Conservation (phyloP, 768 basidiomycete genomes). For the Tephrocybe sp. region DNA sequence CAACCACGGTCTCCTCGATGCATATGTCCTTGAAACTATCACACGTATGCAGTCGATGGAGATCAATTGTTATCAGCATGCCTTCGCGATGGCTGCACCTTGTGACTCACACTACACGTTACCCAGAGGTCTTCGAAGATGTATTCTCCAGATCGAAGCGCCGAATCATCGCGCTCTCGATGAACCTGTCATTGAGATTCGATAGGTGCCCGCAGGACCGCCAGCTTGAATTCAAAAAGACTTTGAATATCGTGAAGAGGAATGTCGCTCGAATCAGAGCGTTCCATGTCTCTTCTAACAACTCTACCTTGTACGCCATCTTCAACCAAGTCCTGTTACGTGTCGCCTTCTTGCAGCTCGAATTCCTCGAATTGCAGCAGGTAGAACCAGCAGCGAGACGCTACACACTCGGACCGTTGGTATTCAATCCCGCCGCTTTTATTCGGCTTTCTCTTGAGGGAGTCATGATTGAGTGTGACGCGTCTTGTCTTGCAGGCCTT, state of each 20-base stretch:
- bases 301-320: conserved; percentile 2
- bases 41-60: not conserved
- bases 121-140: conserved; percentile 4
- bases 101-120: conserved; percentile 1
- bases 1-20: not conserved
- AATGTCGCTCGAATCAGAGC: not conserved
- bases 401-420: conserved; percentile 6
- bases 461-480: conserved; percentile 9
- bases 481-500: conserved; percentile 9
- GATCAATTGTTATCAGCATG: not conserved
- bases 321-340: conserved; percentile 1
- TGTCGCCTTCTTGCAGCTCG: not conserved
- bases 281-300: conserved; percentile 3
- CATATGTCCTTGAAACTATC: not conserved
- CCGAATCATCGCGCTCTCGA: not conserved
- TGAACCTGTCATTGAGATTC: conserved; percentile 5
- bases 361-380: conserved; percentile 2
- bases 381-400: not conserved
- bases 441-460: not conserved
- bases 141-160: conserved; percentile 10
- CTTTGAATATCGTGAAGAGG: conserved; percentile 1
- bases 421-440: conserved; percentile 5
- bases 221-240: conserved; percentile 4
- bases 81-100: conserved; percentile 6
- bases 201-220: not conserved